Conservation (phyloP, 108 stramenopile species). For the Asterionellopsis glacialis region DNA sequence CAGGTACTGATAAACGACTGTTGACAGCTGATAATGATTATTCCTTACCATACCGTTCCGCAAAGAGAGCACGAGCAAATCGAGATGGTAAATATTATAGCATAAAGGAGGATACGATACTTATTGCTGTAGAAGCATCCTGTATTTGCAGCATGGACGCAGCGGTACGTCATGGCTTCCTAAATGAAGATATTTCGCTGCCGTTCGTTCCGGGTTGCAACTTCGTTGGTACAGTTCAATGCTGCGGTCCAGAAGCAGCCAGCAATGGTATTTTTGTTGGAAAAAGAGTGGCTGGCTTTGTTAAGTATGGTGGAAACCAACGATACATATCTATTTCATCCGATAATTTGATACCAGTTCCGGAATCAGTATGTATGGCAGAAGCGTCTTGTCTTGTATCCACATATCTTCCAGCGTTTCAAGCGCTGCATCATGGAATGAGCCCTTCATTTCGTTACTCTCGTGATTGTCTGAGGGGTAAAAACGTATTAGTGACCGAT, state of each 20-base stretch:
- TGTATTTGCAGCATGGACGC: neutral
- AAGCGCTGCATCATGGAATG: slow-evolving; percentile 28
- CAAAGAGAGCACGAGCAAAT: too few species aligned
- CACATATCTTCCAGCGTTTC: slow-evolving; percentile 33
- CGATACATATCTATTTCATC: slow-evolving; percentile 11
- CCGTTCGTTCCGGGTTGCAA: slow-evolving; percentile 1
- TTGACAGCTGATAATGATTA: too few species aligned
- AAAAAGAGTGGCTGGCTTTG: neutral
- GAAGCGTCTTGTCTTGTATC: slow-evolving; percentile 25
- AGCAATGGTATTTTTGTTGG: neutral
- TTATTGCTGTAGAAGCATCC: neutral
- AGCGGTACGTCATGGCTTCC: neutral
- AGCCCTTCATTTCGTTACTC: slow-evolving; percentile 17
- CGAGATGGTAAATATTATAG: too few species aligned
- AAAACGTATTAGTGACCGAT: slow-evolving; percentile 27
- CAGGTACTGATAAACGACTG: too few species aligned
- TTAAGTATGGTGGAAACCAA: slow-evolving; percentile 9
- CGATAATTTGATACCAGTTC: slow-evolving; percentile 20
- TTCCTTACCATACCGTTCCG: too few species aligned
- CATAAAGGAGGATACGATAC: neutral
- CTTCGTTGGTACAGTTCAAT: neutral
- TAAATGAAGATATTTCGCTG: neutral
- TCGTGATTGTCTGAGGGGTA: slow-evolving; percentile 8
- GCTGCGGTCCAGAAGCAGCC: too few species aligned
- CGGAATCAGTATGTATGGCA: slow-evolving; percentile 20